These are phyloP conservation scores for Nakaseomyces nivariensis DNA, from an alignment of 1,139 yeast genomes.

Conservation along the genomic window DNA sequence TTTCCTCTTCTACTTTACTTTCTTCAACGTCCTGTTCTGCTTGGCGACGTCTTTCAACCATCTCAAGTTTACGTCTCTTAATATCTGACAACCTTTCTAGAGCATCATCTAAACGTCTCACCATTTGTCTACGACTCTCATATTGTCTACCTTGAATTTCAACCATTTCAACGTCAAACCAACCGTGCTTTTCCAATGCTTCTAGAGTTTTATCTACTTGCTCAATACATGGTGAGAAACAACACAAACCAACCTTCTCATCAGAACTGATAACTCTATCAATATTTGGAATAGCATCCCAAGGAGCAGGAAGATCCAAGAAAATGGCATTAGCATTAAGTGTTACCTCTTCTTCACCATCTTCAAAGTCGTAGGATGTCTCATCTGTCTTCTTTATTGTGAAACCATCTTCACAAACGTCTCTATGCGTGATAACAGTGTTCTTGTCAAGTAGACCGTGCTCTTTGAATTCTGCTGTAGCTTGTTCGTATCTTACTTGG, in stretches of 20 bases:
- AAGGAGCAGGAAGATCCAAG: constrained; percentile 91
- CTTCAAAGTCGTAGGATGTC: constrained; percentile 25
- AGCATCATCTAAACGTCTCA: constrained; percentile 70
- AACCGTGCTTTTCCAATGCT: constrained; percentile 63
- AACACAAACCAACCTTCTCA: constrained; percentile 62
- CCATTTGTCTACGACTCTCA: constrained; percentile 90
- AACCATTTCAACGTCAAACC: constrained; percentile 89
- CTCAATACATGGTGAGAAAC: constrained; percentile 96
- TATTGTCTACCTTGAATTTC: constrained; percentile 79
- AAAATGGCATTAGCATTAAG: constrained; percentile 65
- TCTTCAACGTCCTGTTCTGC: constrained; percentile 25
- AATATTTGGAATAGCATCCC: constrained; percentile 86
- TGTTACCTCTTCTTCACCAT: constrained; percentile 20
- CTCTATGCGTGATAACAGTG: constrained; percentile 71
- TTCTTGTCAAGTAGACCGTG: constrained; percentile 51
- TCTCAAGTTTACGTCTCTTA: constrained; percentile 61
- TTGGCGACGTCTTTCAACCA: constrained; percentile 52
- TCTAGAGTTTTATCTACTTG: constrained; percentile 84
- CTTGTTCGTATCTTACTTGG: constrained; percentile 71
- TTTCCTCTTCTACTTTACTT: constrained; percentile 15
- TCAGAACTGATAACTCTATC: constrained; percentile 45
- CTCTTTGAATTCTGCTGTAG: constrained; percentile 59
- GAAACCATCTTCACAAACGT: constrained; percentile 86
- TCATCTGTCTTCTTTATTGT: constrained; percentile 34
- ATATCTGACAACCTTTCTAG: constrained; percentile 73